Percentiles rank a stretch among this genome's conserved stretches.
phyloP scores from a whole-genome alignment of 495 filamentous ascomycete species.

The Tuber aestivum region DNA sequence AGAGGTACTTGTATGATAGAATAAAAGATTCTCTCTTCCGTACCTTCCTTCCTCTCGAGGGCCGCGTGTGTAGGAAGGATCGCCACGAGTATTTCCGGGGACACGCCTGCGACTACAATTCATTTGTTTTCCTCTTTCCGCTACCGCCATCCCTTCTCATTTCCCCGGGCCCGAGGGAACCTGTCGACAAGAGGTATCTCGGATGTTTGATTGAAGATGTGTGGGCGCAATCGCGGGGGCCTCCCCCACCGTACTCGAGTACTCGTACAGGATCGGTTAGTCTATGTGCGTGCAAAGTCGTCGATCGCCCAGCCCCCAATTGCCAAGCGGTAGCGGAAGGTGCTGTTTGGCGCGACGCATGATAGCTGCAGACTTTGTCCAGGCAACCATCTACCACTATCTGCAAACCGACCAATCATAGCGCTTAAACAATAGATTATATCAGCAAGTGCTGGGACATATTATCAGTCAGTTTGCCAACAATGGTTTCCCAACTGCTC shows the following conservation, averaged over 20 bases:
- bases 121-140: background rate
- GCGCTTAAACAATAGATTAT: too few relatives aligned
- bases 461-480: too few relatives aligned
- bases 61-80: background rate
- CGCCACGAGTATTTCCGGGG: too few relatives aligned
- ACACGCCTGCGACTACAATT: background rate
- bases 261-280: too few relatives aligned
- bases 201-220: background rate
- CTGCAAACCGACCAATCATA: too few relatives aligned
- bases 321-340: background rate
- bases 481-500: too few relatives aligned
- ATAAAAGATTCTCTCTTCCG: background rate
- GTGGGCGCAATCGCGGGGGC: background rate
- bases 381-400: too few relatives aligned
- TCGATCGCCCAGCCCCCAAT: background rate
- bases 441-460: too few relatives aligned
- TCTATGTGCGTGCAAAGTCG: background rate
- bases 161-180: background rate
- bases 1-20: background rate
- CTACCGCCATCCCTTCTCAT: background rate
- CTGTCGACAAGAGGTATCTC: background rate
- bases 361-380: too few relatives aligned
- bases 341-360: too few relatives aligned
- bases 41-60: background rate
- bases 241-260: background rate